Conservation (phyloP, 2,329 filamentous ascomycete genomes). For the Diaporthe ampelina region DNA sequence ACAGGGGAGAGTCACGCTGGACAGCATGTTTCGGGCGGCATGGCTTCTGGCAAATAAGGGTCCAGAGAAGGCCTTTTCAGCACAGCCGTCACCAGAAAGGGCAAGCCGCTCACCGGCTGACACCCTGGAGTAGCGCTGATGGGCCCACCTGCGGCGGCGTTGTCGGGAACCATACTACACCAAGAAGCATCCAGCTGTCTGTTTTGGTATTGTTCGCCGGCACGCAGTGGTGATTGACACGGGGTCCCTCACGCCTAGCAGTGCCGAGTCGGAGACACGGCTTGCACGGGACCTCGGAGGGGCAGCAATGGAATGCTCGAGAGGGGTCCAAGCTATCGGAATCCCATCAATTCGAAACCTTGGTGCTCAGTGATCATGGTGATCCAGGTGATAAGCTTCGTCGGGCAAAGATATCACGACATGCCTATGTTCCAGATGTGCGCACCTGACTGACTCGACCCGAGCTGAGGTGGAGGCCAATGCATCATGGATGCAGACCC, state of each 20-base stretch:
- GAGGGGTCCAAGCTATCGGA: conserved; percentile 30
- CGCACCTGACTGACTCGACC: conserved; percentile 22
- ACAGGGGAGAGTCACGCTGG: conserved; percentile 9
- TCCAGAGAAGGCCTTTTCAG: conserved; percentile 18
- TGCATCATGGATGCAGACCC: conserved; percentile 30
- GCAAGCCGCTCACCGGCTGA: conserved; percentile 23
- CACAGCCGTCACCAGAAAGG: conserved; percentile 17
- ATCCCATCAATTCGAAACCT: conserved; percentile 22
- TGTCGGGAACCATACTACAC: neutral
- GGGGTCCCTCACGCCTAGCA: conserved; percentile 1
- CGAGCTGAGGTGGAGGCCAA: conserved; percentile 22
- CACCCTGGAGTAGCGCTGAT: conserved; percentile 12
- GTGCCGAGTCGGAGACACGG: neutral
- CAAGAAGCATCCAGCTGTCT: conserved; percentile 14
- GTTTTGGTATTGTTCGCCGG: conserved; percentile 14
- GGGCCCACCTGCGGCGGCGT: neutral
- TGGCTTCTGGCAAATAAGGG: conserved; percentile 17
- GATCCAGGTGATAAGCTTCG: neutral
- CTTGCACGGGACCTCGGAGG: conserved; percentile 9
- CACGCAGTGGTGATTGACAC: conserved; percentile 11
- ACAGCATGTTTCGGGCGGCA: conserved; percentile 10
- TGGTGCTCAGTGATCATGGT: neutral
- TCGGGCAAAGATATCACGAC: conserved; percentile 17
- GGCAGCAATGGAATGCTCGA: neutral
- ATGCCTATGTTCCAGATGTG: conserved; percentile 4